Percentiles rank a stretch among this genome's conserved stretches.
These are phyloP conservation scores for Inga leiocalycina DNA, from an alignment of 306 rosid species.

Conservation along the genomic window DNA sequence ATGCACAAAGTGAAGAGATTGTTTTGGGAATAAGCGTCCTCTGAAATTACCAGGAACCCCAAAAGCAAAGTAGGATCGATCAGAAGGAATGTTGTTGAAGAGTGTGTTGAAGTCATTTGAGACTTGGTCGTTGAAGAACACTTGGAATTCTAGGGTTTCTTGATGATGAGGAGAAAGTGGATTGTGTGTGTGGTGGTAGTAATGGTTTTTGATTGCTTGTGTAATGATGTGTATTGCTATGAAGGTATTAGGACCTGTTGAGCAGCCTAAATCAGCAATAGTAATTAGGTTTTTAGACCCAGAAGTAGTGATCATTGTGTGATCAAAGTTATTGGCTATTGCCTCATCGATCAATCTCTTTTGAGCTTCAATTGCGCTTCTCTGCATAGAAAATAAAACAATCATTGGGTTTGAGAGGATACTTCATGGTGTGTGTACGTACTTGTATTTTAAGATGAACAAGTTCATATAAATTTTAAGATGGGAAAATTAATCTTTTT, in stretches of 20 bases:
- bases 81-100: conserved; percentile 17
- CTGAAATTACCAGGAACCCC: conserved; percentile 25
- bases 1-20: conserved; percentile 25
- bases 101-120: conserved; percentile 40
- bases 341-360: conserved; percentile 22
- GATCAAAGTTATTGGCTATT: conserved; percentile 17
- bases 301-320: not conserved
- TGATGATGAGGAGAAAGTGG: not conserved
- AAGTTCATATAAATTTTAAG: too few species aligned
- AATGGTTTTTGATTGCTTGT: conserved; percentile 11
- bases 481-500: too few species aligned
- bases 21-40: conserved; percentile 30
- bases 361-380: conserved; percentile 14
- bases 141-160: conserved; percentile 19
- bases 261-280: conserved; percentile 36
- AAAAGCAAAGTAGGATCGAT: conserved; percentile 15
- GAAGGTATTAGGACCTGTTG: conserved; percentile 35
- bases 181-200: not conserved
- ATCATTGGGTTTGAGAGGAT: not conserved
- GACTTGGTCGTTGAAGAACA: conserved; percentile 34
- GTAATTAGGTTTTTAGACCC: not conserved
- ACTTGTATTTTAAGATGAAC: too few species aligned
- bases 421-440: not conserved
- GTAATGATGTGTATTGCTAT: conserved; percentile 12
- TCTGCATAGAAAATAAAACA: conserved; percentile 3